These are phyloP conservation scores for Claviceps africana DNA, from an alignment of 2,329 filamentous ascomycete species.

Conservation along the genomic window DNA sequence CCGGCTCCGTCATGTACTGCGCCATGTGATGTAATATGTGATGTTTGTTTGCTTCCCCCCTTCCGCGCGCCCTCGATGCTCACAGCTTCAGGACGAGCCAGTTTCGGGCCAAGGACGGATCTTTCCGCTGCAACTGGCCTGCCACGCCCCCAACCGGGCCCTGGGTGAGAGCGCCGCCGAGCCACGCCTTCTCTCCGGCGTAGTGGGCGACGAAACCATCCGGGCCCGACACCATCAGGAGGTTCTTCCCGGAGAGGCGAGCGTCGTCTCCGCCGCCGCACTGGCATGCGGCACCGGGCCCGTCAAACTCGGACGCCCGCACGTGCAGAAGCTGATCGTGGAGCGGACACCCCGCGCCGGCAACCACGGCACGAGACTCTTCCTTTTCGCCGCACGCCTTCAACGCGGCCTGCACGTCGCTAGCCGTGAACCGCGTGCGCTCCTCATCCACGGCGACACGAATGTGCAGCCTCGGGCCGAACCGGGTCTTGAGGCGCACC, in stretches of 20 bases:
- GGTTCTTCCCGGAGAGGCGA: conserved; percentile 33
- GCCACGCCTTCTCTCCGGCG: conserved; percentile 68
- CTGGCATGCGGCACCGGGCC: conserved; percentile 12
- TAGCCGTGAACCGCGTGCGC: conserved; percentile 45
- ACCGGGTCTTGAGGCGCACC: conserved; percentile 42
- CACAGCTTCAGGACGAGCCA: conserved; percentile 42
- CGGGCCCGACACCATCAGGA: conserved; percentile 79
- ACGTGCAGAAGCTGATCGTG: conserved; percentile 19
- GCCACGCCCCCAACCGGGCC: conserved; percentile 59
- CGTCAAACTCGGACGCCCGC: conserved; percentile 18
- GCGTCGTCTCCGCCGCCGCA: conserved; percentile 11
- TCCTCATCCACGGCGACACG: conserved; percentile 78
- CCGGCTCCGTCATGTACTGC: not conserved
- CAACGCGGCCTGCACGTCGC: conserved; percentile 29
- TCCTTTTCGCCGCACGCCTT: not conserved
- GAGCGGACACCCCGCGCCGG: conserved; percentile 12
- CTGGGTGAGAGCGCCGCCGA: conserved; percentile 57
- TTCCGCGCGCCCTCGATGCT: not conserved
- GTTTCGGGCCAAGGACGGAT: conserved; percentile 20
- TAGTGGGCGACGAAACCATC: conserved; percentile 76
- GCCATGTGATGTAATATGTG: no score
- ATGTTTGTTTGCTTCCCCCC: not conserved
- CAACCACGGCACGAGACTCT: not conserved
- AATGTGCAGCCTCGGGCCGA: conserved; percentile 45
- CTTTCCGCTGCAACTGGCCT: conserved; percentile 39